Evolutionary conservation across 768 basidiomycete genomes (phyloP).

Genomic region (Myochromella boudieri): DNA sequence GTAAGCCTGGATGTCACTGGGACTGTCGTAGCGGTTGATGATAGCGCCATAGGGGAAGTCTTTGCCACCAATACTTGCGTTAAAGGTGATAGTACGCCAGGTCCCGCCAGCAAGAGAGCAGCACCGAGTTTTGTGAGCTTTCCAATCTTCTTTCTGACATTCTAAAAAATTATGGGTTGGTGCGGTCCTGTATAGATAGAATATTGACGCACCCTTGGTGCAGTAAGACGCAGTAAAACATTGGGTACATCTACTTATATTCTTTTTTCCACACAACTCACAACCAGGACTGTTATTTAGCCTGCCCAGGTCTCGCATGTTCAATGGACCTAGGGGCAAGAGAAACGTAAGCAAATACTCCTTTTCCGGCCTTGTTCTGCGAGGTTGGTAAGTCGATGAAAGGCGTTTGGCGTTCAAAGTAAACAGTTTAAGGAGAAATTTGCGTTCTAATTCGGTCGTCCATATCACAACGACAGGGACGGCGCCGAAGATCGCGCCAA

Average conservation of each 20-base stretch:
- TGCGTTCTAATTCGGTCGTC: slow-evolving; percentile 30
- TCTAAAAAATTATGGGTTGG: slow-evolving; percentile 20
- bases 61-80: not conserved
- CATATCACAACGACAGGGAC: slow-evolving; percentile 8
- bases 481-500: slow-evolving; percentile 11
- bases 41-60: slow-evolving; percentile 3
- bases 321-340: slow-evolving; percentile 35
- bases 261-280: slow-evolving; percentile 36
- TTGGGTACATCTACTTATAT: slow-evolving; percentile 30
- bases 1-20: slow-evolving; percentile 12
- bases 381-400: slow-evolving; percentile 22
- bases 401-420: slow-evolving; percentile 30
- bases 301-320: slow-evolving; percentile 34
- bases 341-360: slow-evolving; percentile 29
- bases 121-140: slow-evolving; percentile 34
- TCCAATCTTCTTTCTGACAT: slow-evolving; percentile 43
- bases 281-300: slow-evolving; percentile 34
- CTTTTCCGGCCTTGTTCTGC: slow-evolving; percentile 19
- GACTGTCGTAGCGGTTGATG: slow-evolving; percentile 24
- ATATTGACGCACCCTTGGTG: slow-evolving; percentile 26
- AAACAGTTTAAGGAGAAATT: slow-evolving; percentile 30
- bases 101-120: slow-evolving; percentile 36
- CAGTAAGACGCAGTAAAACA: slow-evolving; percentile 38
- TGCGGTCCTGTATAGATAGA: not conserved
- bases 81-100: slow-evolving; percentile 32